A percentile compares a stretch with the other conserved stretches of the same genome.
phyloP scores from a whole-genome alignment of 257 asterid genomes.

The Jasminum sambac region DNA sequence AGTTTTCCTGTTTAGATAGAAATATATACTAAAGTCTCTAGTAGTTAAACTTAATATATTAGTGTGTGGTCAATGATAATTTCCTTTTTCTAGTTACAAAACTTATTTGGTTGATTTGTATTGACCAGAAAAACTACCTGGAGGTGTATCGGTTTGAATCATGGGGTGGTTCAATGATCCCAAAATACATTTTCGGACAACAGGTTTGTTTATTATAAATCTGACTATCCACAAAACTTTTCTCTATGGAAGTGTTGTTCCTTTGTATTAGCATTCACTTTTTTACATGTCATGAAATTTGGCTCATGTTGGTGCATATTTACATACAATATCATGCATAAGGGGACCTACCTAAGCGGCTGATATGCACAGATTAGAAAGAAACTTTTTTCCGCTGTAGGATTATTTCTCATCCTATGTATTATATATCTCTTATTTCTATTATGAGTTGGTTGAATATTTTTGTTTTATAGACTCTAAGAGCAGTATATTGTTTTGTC shows the following conservation, averaged over 20 bases:
- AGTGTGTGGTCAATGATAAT: slow-evolving; percentile 10
- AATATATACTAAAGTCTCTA: neutral
- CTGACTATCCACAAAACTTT: slow-evolving; percentile 10
- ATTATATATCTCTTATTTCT: neutral
- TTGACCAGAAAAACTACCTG: slow-evolving; percentile 86
- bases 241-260: slow-evolving; percentile 3
- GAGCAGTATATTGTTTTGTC: neutral
- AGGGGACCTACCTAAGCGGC: neutral
- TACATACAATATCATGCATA: neutral
- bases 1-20: neutral
- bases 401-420: neutral
- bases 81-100: slow-evolving; percentile 10
- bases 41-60: slow-evolving; percentile 9
- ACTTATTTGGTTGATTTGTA: slow-evolving; percentile 25
- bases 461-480: neutral
- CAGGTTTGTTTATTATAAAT: slow-evolving; percentile 54
- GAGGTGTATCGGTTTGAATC: slow-evolving; percentile 86
- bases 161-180: slow-evolving; percentile 95
- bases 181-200: slow-evolving; percentile 68
- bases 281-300: slow-evolving; percentile 12
- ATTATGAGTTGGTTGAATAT: neutral
- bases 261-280: neutral
- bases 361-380: neutral
- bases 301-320: neutral
- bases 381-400: neutral